Evolutionary conservation across 164 flowering plant genomes (phyloP).

Genomic region (Platanus orientalis): DNA sequence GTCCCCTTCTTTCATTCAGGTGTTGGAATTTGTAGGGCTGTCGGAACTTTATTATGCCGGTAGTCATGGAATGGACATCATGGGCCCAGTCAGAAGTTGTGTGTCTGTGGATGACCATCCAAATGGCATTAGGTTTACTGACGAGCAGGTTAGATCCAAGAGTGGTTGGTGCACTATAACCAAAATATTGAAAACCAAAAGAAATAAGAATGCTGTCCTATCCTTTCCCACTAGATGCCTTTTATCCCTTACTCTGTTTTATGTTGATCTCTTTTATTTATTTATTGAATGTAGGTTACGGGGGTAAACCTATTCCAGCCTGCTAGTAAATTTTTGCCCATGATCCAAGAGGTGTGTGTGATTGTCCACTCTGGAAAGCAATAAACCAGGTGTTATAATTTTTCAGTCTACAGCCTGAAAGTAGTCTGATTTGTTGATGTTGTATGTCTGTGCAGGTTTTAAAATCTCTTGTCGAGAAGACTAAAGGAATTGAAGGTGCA

Average conservation of each 20-base stretch:
- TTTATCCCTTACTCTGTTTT: neutral
- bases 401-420: neutral
- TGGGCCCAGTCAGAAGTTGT: conserved; percentile 43
- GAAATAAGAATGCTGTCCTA: no score
- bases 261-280: neutral
- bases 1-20: conserved; percentile 37
- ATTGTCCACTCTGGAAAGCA: neutral
- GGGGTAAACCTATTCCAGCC: conserved; percentile 86
- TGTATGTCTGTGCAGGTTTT: neutral
- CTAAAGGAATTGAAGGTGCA: conserved; percentile 71
- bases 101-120: conserved; percentile 30
- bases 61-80: conserved; percentile 99
- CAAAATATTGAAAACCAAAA: no score
- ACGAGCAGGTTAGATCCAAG: conserved; percentile 57
- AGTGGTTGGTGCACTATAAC: neutral
- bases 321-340: conserved; percentile 79
- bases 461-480: conserved; percentile 51
- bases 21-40: conserved; percentile 74
- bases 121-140: conserved; percentile 41
- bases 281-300: conserved; percentile 45
- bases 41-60: conserved; percentile 95
- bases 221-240: neutral
- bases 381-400: neutral
- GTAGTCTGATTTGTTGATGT: neutral
- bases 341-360: conserved; percentile 87